Conservation (phyloP, 1,139 yeast genomes). For the Geotrichum histeridarum region DNA sequence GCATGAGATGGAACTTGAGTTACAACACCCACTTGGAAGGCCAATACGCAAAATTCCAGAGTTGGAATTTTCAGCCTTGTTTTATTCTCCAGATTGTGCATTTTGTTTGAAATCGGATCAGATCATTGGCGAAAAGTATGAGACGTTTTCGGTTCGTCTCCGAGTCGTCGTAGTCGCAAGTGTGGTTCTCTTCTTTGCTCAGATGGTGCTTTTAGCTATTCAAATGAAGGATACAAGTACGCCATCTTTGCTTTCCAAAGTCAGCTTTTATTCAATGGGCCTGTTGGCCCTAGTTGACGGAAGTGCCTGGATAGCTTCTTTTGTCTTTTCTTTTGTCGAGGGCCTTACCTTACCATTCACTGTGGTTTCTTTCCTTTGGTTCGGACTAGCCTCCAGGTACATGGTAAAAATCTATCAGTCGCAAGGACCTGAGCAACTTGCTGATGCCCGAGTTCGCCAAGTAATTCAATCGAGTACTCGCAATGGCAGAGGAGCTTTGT, state of each 20-base stretch:
- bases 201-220: slow-evolving; percentile 48
- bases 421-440: slow-evolving; percentile 67
- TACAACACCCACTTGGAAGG: slow-evolving; percentile 64
- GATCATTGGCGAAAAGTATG: slow-evolving; percentile 56
- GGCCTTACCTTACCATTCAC: slow-evolving; percentile 61
- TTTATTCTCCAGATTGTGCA: slow-evolving; percentile 91
- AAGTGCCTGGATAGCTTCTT: slow-evolving; percentile 54
- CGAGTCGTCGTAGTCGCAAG: slow-evolving; percentile 38
- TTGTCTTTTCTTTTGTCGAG: slow-evolving; percentile 53
- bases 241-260: slow-evolving; percentile 69
- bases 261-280: slow-evolving; percentile 59
- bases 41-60: slow-evolving; percentile 62
- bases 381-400: slow-evolving; percentile 67
- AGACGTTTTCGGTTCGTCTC: slow-evolving; percentile 44
- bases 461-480: slow-evolving; percentile 16
- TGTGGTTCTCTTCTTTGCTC: slow-evolving; percentile 44
- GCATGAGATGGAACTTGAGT: slow-evolving; percentile 62
- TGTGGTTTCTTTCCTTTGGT: slow-evolving; percentile 63
- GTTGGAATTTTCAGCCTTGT: slow-evolving; percentile 50
- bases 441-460: slow-evolving; percentile 45
- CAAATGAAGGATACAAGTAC: slow-evolving; percentile 72
- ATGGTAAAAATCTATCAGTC: slow-evolving; percentile 63
- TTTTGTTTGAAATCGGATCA: slow-evolving; percentile 44
- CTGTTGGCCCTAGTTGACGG: slow-evolving; percentile 62
- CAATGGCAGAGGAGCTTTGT: slow-evolving; percentile 21